Evolutionary conservation across 192 early-diverging fungal species (phyloP).

Genomic region (Anaeromyces robustus): DNA sequence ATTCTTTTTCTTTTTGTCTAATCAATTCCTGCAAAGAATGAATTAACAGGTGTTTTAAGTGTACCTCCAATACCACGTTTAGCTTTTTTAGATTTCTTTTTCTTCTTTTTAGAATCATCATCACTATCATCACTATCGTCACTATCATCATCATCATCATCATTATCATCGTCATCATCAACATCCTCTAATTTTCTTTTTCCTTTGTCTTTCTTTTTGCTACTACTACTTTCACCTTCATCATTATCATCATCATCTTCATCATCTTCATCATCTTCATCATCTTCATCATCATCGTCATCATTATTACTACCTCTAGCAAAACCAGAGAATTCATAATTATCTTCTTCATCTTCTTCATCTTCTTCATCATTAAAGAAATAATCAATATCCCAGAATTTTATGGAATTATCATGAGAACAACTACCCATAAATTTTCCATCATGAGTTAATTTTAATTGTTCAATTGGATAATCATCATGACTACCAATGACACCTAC

Average conservation of each 20-base stretch:
- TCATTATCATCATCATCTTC: slow-evolving; percentile 20
- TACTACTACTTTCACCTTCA: slow-evolving; percentile 4
- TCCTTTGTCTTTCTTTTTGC: not conserved
- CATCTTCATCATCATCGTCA: slow-evolving; percentile 21
- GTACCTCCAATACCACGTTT: slow-evolving; percentile 9
- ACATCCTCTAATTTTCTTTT: slow-evolving; percentile 2
- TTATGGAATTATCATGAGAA: slow-evolving; percentile 71
- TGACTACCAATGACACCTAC: slow-evolving; percentile 81
- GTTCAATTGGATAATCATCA: slow-evolving; percentile 69
- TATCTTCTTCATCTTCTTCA: slow-evolving; percentile 23
- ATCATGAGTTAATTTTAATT: slow-evolving; percentile 52
- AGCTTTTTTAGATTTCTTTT: slow-evolving; percentile 20
- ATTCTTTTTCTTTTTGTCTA: too few species aligned
- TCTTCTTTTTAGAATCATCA: slow-evolving; percentile 9
- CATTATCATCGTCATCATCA: slow-evolving; percentile 23
- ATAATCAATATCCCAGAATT: slow-evolving; percentile 72
- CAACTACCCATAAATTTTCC: slow-evolving; percentile 60
- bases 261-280: slow-evolving; percentile 7
- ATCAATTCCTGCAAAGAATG: slow-evolving; percentile 19
- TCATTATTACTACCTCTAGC: slow-evolving; percentile 11
- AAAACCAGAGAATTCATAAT: slow-evolving; percentile 8
- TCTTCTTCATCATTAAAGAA: slow-evolving; percentile 30
- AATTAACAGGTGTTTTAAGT: slow-evolving; percentile 6
- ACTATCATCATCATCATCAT: slow-evolving; percentile 21
- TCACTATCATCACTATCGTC: slow-evolving; percentile 21